phyloP scores from a whole-genome alignment of 2,329 filamentous ascomycete species.

The Trichophyton schoenleinii region DNA sequence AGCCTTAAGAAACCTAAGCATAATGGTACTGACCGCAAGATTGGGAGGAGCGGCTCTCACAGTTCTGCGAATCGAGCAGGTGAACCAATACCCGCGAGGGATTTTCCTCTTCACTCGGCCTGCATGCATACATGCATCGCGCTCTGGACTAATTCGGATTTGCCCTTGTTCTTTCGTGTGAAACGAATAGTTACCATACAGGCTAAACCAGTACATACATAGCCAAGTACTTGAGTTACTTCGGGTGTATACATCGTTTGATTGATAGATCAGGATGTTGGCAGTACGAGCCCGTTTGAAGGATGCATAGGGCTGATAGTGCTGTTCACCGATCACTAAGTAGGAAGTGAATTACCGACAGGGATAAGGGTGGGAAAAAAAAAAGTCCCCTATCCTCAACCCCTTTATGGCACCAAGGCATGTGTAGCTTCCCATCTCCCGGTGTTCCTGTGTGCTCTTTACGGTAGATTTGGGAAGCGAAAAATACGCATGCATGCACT shows the following conservation, averaged over 20 bases:
- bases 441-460: no score
- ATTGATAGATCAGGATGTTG: background rate
- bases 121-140: background rate
- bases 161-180: background rate
- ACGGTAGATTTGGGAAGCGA: no score
- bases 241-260: background rate
- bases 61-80: background rate
- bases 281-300: background rate
- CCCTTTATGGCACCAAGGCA: background rate
- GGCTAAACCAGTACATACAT: background rate
- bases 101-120: background rate
- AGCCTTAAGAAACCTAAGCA: background rate
- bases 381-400: no score
- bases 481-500: no score
- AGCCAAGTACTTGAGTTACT: background rate
- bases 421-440: background rate
- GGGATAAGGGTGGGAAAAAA: background rate
- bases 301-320: conserved; percentile 1
- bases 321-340: background rate
- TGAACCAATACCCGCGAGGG: background rate
- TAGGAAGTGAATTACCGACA: background rate
- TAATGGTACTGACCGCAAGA: background rate
- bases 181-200: background rate
- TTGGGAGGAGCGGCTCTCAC: background rate
- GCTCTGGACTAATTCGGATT: background rate